Evolutionary conservation across 1,284 basidiomycete species (phyloP), one percentile per base, ranked within the genome.

Genomic region (Trametes hirsuta): DNA sequence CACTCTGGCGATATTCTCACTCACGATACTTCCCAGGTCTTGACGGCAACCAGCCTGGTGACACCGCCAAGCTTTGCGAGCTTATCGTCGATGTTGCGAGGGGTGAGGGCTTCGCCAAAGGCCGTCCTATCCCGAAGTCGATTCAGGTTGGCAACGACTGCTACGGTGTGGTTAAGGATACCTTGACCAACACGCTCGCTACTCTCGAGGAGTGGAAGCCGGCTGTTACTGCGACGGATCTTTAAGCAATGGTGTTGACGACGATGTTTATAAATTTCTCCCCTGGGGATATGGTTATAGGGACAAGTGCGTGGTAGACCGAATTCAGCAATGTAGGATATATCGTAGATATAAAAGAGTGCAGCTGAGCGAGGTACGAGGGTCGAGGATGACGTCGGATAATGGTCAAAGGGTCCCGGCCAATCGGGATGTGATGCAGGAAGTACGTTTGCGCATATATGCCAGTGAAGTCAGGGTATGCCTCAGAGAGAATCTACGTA

Each of bases 161-260:
- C 36, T 50, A 50, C 48, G 6, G 25, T 37, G 48, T 39, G 22
- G 48, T 50, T 11, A 50, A 50, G 36, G 24, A 15, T 12, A 24
- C 21, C 15, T 18, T 50, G 12, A 50, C 36, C 48, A 39, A 35
- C 15, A 24, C 48, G 36, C 48, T 50, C 22, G 48, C 48, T 1
- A 50, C 18, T 6, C 48, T 50, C 48, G 48, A 50, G 48, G 48
- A 50, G 48, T 50, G 48, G 48, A 50, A 50, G 48, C 48, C 48
- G 2, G 21, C 39, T 24, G 39, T 50, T 21, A 50, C 48, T 25
- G 10, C 48, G 36, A 50, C 48, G 21, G 48, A 50, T 15, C 48
- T 50, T 9, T 30, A 8, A 30, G 30, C 30, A 8, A 30, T 8
- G 30, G 30, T 30, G 8, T 30, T 8, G 5, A 30, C 4, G 5